phyloP scores from a whole-genome alignment of 345 rosid genomes.

The Corchorus capsularis region DNA sequence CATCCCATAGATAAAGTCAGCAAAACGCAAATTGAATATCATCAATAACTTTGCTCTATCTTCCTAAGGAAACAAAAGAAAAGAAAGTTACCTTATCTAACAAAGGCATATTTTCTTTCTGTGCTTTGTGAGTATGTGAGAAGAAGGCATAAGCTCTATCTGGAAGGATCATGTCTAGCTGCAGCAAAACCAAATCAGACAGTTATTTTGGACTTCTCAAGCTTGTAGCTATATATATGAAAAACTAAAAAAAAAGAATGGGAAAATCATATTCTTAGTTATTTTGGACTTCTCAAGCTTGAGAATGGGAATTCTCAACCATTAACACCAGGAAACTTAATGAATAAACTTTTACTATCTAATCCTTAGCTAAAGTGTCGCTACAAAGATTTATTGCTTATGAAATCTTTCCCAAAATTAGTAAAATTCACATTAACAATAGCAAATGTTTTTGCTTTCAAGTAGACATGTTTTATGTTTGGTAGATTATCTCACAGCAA shows the following conservation, averaged over 20 bases:
- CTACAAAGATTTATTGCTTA: neutral
- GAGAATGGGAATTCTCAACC: too few relatives aligned
- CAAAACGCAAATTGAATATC: neutral
- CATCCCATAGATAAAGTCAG: conserved; percentile 12
- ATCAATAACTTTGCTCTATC: too few relatives aligned
- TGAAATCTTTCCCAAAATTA: neutral
- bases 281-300: too few relatives aligned
- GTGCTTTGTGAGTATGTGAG: conserved; percentile 91
- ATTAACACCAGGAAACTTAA: conserved; percentile 2
- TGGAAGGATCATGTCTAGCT: conserved; percentile 77
- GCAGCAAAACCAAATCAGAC: conserved; percentile 24
- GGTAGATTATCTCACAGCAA: neutral
- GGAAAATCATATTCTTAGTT: neutral
- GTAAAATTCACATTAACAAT: neutral
- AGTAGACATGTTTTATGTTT: neutral
- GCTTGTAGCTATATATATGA: neutral
- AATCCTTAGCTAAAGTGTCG: neutral
- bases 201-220: neutral
- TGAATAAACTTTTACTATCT: neutral
- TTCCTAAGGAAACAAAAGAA: neutral
- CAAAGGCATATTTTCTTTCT: conserved; percentile 83
- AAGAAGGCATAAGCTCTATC: conserved; percentile 90
- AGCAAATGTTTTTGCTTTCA: neutral
- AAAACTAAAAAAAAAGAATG: neutral
- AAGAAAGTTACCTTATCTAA: conserved; percentile 59